Percentiles rank a stretch among this genome's conserved stretches.
Evolutionary conservation across 73 alveolate genomes (phyloP).

Genomic region (Paramecium sexaurelia): DNA sequence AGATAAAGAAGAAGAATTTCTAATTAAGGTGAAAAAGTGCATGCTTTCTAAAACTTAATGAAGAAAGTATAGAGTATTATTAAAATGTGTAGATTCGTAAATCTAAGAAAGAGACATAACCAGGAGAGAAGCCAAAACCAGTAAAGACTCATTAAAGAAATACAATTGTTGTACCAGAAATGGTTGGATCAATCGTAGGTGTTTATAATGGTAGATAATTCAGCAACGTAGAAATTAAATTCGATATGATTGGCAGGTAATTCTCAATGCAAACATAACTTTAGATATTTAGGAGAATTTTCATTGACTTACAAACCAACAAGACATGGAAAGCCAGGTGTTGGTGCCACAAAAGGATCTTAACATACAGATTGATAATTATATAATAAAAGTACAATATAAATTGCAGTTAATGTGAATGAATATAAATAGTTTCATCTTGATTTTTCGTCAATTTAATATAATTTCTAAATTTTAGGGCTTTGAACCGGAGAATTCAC

Average conservation of each 20-base stretch:
- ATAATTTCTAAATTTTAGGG: constrained; percentile 7
- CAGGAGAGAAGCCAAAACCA: constrained; percentile 96
- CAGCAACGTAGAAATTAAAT: constrained; percentile 92
- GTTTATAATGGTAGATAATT: constrained; percentile 92
- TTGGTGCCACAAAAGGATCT: constrained; percentile 77
- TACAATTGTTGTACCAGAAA: constrained; percentile 90
- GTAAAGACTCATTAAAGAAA: constrained; percentile 97
- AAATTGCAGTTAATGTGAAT: background rate
- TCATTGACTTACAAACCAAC: constrained; percentile 78
- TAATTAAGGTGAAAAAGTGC: constrained; percentile 22
- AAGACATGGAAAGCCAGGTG: constrained; percentile 85
- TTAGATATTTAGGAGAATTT: constrained; percentile 79
- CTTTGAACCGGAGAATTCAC: background rate
- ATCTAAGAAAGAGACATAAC: constrained; percentile 78
- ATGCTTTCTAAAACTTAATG: constrained; percentile 11
- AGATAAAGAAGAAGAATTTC: constrained; percentile 37
- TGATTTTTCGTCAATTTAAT: constrained; percentile 1
- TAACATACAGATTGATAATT: constrained; percentile 54
- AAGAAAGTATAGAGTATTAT: constrained; percentile 11
- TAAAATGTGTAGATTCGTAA: constrained; percentile 47
- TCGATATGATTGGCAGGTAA: constrained; percentile 95
- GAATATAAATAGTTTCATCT: background rate
- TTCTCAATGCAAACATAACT: background rate
- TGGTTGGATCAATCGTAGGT: constrained; percentile 95
- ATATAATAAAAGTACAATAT: constrained; percentile 25